phyloP scores from a whole-genome alignment of 768 basidiomycete species.

The Pisolithus orientalis region DNA sequence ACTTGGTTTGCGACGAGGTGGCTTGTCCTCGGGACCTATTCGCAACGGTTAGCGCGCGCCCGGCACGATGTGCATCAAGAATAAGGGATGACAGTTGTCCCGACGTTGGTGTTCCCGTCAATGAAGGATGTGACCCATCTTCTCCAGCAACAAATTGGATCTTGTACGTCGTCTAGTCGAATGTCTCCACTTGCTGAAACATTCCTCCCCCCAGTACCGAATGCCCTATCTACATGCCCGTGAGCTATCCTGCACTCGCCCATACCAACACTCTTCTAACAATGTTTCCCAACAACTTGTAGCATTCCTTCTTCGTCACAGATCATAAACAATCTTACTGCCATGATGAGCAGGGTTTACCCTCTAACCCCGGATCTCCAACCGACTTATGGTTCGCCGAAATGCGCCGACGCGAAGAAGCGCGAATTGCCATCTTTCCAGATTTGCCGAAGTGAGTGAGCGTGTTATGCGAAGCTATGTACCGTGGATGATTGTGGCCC shows the following conservation, averaged over 20 bases:
- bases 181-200: neutral
- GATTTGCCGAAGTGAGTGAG: slow-evolving; percentile 34
- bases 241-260: slow-evolving; percentile 12
- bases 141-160: slow-evolving; percentile 32
- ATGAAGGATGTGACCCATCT: slow-evolving; percentile 38
- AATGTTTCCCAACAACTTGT: neutral
- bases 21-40: slow-evolving; percentile 37
- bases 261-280: neutral
- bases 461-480: neutral
- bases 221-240: slow-evolving; percentile 43
- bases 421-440: slow-evolving; percentile 37
- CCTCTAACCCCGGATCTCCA: slow-evolving; percentile 5
- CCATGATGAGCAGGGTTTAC: slow-evolving; percentile 18
- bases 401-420: slow-evolving; percentile 29
- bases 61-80: slow-evolving; percentile 2
- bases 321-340: slow-evolving; percentile 44
- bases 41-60: slow-evolving; percentile 26
- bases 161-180: slow-evolving; percentile 30
- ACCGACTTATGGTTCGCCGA: slow-evolving; percentile 34
- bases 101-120: slow-evolving; percentile 28
- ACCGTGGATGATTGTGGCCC: neutral
- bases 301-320: slow-evolving; percentile 45
- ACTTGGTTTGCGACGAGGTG: slow-evolving; percentile 38
- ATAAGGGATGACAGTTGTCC: slow-evolving; percentile 1
- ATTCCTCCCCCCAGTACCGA: slow-evolving; percentile 29